Evolutionary conservation across 2,329 filamentous ascomycete genomes (phyloP), one percentile per base, ranked within the genome.

Genomic region (Arthrinium phaeospermum): DNA sequence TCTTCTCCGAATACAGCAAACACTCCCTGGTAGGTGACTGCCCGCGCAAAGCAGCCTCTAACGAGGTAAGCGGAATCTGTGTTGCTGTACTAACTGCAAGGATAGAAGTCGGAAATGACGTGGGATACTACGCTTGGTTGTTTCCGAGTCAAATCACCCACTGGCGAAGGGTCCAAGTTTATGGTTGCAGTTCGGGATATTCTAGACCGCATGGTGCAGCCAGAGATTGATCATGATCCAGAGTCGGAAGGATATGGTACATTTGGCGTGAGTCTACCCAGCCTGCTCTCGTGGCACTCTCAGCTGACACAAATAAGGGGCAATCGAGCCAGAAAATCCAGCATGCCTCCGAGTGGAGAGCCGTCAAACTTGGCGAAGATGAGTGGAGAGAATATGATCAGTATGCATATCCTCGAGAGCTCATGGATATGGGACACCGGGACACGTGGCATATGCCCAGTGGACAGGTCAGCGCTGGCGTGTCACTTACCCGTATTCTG

Each of bases 141-240:
- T n/a, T 74, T 74, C 41, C 44, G 67, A 45, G 41, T 74, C 19
- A 68, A 69, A 24, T 74, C 69, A 67, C 14, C 19, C 4, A 22
- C 13, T 34, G 53, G 44, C 2, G 45, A 72, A 24, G 30, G 68
- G 24, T 24, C 44, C 19, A n/a, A 46, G 1, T 16, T 74, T 46
- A 61, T 74, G 30, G 24, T 6, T 14, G 24, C 27, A 19, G 44
- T 47, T 34, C 45, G 41, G 27, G 47, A 44, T 2, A 70, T 74
- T 7, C 14, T 74, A 49, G 67, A 71, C 53, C 27, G 46, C 13
- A 72, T 74, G 6, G 72, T 73, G 24, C 24, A 45, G n/a, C 30
- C 64, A 6, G 72, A 71, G 69, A 47, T 71, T n/a, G 45, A 53
- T 0, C 45, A 44, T 22, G n/a, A 69, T 19, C n/a, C 68, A 12